Evolutionary conservation across 768 basidiomycete species (phyloP), one percentile per base, ranked within the genome.

Genomic region (Cystofilobasidium ferigula): DNA sequence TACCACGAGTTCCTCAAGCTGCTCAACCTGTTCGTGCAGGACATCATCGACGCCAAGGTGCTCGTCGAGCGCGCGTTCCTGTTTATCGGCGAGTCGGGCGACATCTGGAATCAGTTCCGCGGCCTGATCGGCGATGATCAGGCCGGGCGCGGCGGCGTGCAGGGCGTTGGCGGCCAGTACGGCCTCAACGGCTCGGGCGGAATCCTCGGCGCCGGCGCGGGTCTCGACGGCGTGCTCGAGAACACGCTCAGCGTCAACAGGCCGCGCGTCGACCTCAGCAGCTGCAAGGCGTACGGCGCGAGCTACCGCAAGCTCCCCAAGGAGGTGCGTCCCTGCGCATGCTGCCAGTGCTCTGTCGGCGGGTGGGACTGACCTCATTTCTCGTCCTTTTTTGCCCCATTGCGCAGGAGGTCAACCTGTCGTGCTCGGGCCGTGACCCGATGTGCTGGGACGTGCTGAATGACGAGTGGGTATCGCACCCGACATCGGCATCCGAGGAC

Each of bases 391-490:
- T 28, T 7, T 43, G 59, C 28, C 14, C 22, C 10, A 14, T 26
- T 26, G 14, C 68, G 59, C 71, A 95, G 92, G 94, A 98, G 78
- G 83, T 86, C 69, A 81, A 83, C 45, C 77, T 97, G 24, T 88
- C 90, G 32, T 98, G 95, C 74, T 95, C 95, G 3, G 93, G 88
- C 14, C 85, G 95, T 34, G 93, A 97, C 72, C 84, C 90, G 69
- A 85, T 97, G 63, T 93, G 89, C 74, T 88, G 92, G 74, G 91
- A 90, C 34, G 92, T 99, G 34, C 82, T 99, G 54, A 99, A 99
- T 74, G 93, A 98, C 73, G 84, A 86, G 70, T 98, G 95, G 94
- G 91, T 98, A 14, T 95, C 94, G 18, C 94, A 98, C 75, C 94
- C 95, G 3, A 94, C 92, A 1, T 95, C 92, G 89, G 91, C 91